Evolutionary conservation across 371 early-diverging fungal species (phyloP).

Genomic region (Sporodiniella umbellata): DNA sequence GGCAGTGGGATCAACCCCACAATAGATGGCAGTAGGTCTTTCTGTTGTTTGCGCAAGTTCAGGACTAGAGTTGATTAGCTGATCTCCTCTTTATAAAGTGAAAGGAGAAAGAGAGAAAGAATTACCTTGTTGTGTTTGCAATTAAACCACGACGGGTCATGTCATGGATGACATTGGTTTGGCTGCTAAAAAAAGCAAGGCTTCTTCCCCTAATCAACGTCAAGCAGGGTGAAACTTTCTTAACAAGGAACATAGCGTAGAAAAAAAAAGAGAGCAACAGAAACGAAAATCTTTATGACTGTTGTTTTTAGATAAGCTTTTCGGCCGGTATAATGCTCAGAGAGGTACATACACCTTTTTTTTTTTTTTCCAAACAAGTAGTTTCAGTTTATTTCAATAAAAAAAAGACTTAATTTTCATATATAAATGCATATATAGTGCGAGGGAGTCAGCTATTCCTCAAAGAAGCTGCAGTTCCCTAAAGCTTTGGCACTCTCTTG

Average conservation of each 20-base stretch:
- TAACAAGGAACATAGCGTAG: not conserved
- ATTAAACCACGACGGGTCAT: constrained; percentile 37
- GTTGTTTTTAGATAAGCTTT: not conserved
- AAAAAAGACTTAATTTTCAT: too few species aligned
- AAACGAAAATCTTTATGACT: not conserved
- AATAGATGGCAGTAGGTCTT: constrained; percentile 66
- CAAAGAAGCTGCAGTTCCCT: constrained; percentile 17
- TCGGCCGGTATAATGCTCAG: too few species aligned
- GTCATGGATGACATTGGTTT: constrained; percentile 33
- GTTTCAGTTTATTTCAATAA: too few species aligned
- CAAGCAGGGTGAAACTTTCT: not conserved
- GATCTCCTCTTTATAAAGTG: too few species aligned
- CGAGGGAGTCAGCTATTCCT: not conserved
- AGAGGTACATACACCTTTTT: too few species aligned
- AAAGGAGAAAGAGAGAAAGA: not conserved
- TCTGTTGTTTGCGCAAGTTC: constrained; percentile 47
- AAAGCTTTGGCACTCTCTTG: constrained; percentile 21
- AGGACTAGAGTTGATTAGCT: constrained; percentile 31
- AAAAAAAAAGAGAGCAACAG: not conserved
- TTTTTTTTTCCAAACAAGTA: too few species aligned
- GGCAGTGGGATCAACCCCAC: constrained; percentile 97
- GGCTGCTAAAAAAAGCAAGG: constrained; percentile 5
- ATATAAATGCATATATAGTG: not conserved
- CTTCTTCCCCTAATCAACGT: not conserved
- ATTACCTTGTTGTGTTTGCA: constrained; percentile 33